phyloP scores from a whole-genome alignment of 257 asterid species.

The Ocimum tenuiflorum region DNA sequence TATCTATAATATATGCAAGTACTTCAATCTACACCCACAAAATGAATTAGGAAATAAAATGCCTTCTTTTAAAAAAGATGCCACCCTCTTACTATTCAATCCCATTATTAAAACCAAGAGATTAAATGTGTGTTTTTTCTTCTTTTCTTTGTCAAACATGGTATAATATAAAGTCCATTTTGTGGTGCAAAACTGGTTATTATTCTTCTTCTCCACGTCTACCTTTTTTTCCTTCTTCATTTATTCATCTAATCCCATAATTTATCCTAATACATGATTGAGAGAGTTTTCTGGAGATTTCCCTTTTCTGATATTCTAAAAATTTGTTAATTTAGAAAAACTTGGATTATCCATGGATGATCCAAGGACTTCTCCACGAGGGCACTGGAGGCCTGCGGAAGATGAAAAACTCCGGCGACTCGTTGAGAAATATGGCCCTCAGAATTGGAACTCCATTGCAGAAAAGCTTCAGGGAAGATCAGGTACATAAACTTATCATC shows the following conservation, averaged over 20 bases:
- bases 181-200: conserved; percentile 50
- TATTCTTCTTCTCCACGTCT: too few relatives aligned
- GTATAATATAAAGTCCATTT: conserved; percentile 35
- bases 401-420: conserved; percentile 71
- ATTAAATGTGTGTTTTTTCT: neutral
- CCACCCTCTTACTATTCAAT: conserved; percentile 14
- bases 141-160: conserved; percentile 1
- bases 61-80: neutral
- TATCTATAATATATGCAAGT: neutral
- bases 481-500: conserved; percentile 27
- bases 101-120: conserved; percentile 29
- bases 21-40: conserved; percentile 4
- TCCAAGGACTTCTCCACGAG: conserved; percentile 63
- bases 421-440: conserved; percentile 80
- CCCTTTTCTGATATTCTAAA: neutral
- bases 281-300: conserved; percentile 3
- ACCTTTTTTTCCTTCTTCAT: conserved; percentile 5
- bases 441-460: conserved; percentile 92
- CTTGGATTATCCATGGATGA: conserved; percentile 35
- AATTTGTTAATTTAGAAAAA: neutral
- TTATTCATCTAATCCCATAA: neutral
- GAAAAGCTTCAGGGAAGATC: conserved; percentile 97
- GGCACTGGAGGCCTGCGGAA: too few relatives aligned
- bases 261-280: conserved; percentile 6
- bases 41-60: neutral